phyloP scores from a whole-genome alignment of 176 grass and related monocot genomes.

The Oryza glumipatula region DNA sequence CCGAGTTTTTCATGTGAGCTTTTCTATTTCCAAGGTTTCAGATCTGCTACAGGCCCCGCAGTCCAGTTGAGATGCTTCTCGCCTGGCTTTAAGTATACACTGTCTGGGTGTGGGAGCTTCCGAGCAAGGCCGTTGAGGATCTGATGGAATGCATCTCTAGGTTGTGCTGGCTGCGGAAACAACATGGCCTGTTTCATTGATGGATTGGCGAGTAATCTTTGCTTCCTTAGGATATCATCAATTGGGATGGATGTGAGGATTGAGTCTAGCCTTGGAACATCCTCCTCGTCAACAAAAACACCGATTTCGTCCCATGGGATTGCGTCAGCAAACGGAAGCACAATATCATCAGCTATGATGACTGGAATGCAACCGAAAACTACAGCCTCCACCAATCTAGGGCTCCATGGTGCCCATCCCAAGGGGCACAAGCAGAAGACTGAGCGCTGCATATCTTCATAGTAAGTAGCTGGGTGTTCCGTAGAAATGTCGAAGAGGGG shows the following conservation, averaged over 20 bases:
- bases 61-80: slow-evolving; percentile 83
- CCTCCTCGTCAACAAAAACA: slow-evolving; percentile 79
- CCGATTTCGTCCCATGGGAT: slow-evolving; percentile 96
- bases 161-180: slow-evolving; percentile 79
- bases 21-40: slow-evolving; percentile 75
- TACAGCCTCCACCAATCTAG: slow-evolving; percentile 82
- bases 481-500: slow-evolving; percentile 90
- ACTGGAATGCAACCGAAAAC: slow-evolving; percentile 94
- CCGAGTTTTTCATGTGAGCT: not conserved
- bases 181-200: slow-evolving; percentile 96
- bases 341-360: slow-evolving; percentile 86
- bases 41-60: slow-evolving; percentile 63
- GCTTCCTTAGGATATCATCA: slow-evolving; percentile 78
- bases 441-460: slow-evolving; percentile 88
- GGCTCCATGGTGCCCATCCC: slow-evolving; percentile 93
- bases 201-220: slow-evolving; percentile 81
- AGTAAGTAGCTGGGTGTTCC: slow-evolving; percentile 78
- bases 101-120: slow-evolving; percentile 68
- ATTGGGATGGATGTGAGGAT: slow-evolving; percentile 87
- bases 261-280: slow-evolving; percentile 77
- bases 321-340: slow-evolving; percentile 84
- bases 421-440: slow-evolving; percentile 91
- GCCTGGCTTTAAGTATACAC: slow-evolving; percentile 60
- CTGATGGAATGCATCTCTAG: slow-evolving; percentile 84
- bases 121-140: slow-evolving; percentile 89